Evolutionary conservation across 768 basidiomycete genomes (phyloP).

Genomic region (Tulasnella sp.): DNA sequence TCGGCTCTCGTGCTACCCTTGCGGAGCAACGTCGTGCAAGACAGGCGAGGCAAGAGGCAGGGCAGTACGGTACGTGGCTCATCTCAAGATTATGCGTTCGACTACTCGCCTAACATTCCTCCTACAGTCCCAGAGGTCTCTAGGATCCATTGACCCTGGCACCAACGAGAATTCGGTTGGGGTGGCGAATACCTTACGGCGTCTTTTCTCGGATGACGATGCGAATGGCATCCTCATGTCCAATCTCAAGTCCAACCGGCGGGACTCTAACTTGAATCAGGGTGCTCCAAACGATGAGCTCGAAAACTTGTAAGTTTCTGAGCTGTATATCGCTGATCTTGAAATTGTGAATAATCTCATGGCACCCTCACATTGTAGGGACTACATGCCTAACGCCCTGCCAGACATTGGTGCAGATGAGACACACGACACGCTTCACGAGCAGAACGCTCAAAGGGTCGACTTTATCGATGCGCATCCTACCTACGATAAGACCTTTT

Average conservation of each 20-base stretch:
- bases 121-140: too few species aligned
- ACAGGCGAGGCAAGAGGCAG: not conserved
- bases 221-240: constrained; percentile 13
- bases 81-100: too few species aligned
- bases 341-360: constrained; percentile 35
- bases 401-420: constrained; percentile 42
- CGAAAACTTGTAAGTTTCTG: not conserved
- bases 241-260: constrained; percentile 18
- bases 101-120: too few species aligned
- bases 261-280: too few species aligned
- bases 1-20: constrained; percentile 67
- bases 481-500: constrained; percentile 80
- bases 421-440: constrained; percentile 49
- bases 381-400: constrained; percentile 54
- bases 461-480: constrained; percentile 87
- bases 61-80: too few species aligned
- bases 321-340: too few species aligned
- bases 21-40: constrained; percentile 55
- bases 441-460: constrained; percentile 62
- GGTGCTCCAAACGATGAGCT: not conserved
- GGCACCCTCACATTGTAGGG: constrained; percentile 45
- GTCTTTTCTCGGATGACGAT: constrained; percentile 5
- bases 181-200: not conserved
- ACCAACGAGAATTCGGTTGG: not conserved
- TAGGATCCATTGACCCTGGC: too few species aligned